phyloP scores from a whole-genome alignment of 2,329 filamentous ascomycete species.

The Diplodia intermedia region DNA sequence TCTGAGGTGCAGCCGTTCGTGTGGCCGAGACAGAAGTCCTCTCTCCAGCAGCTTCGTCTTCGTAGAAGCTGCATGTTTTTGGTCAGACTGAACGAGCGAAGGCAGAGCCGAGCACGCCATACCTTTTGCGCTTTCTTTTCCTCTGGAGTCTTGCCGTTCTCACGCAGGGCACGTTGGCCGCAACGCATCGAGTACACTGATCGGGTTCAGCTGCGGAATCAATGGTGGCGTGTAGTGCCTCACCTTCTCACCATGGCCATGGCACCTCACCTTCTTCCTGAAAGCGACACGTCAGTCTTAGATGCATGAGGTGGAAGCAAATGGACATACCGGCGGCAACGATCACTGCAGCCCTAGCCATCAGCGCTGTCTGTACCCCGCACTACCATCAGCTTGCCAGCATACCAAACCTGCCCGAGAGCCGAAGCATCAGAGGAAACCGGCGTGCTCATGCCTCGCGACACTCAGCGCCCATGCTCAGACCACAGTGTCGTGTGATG shows the following conservation, averaged over 20 bases:
- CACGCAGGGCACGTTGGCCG: conserved; percentile 1
- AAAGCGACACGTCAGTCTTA: background rate
- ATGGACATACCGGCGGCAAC: background rate
- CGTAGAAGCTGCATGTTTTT: background rate
- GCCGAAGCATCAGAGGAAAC: background rate
- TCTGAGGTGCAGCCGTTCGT: background rate
- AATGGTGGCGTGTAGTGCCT: background rate
- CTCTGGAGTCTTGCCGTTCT: background rate
- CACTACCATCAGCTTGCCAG: background rate
- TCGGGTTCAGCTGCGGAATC: background rate
- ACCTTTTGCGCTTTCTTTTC: conserved; percentile 8
- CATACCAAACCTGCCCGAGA: conserved; percentile 7
- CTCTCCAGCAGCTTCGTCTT: background rate
- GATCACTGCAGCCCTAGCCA: conserved; percentile 6
- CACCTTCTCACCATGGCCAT: conserved; percentile 4
- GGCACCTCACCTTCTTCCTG: conserved; percentile 6
- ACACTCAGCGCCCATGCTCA: background rate
- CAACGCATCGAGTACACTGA: conserved; percentile 8
- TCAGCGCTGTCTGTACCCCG: background rate
- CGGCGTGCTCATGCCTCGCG: background rate
- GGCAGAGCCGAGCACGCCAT: background rate
- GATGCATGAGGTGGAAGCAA: background rate
- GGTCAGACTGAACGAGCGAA: background rate
- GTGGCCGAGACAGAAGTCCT: no score
- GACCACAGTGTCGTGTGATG: background rate